A percentile compares a stretch with the other conserved stretches of the same genome.
Conservation (phyloP, 169 alveolate species). For the Plasmodium knowlesi region DNA sequence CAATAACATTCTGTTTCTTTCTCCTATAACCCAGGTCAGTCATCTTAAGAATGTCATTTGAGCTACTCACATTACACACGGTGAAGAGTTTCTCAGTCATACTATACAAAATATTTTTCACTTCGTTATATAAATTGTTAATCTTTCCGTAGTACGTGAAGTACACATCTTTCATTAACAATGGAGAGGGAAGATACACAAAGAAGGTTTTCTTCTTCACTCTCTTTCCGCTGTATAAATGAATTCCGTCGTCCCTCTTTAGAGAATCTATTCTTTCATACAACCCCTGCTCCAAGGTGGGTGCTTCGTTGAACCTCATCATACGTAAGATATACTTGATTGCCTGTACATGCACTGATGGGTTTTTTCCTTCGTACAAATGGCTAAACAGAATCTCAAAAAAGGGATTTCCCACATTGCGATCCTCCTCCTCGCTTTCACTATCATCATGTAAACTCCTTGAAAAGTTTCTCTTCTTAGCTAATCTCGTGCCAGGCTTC, state of each 20-base stretch:
- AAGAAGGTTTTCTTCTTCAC: slow-evolving; percentile 3
- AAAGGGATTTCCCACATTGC: background rate
- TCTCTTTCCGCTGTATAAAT: background rate
- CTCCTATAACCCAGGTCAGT: slow-evolving; percentile 28
- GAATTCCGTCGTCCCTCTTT: background rate
- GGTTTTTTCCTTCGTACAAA: background rate
- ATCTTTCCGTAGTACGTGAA: background rate
- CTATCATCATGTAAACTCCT: background rate
- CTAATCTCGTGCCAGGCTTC: slow-evolving; percentile 1
- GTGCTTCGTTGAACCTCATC: slow-evolving; percentile 19
- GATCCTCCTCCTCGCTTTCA: background rate
- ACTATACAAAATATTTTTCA: slow-evolving; percentile 9
- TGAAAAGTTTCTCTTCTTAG: background rate
- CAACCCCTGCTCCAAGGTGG: background rate
- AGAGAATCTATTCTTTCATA: background rate
- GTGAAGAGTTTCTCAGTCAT: slow-evolving; percentile 10
- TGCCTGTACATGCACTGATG: slow-evolving; percentile 24
- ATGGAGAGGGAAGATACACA: slow-evolving; percentile 14
- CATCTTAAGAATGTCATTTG: slow-evolving; percentile 19
- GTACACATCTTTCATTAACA: slow-evolving; percentile 27
- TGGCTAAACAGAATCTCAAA: slow-evolving; percentile 39
- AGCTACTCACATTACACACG: slow-evolving; percentile 14
- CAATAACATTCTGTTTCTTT: background rate
- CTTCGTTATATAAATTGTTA: slow-evolving; percentile 11
- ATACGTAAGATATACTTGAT: slow-evolving; percentile 7